Evolutionary conservation across 495 filamentous ascomycete genomes (phyloP).

Genomic region (Lepraria neglecta): DNA sequence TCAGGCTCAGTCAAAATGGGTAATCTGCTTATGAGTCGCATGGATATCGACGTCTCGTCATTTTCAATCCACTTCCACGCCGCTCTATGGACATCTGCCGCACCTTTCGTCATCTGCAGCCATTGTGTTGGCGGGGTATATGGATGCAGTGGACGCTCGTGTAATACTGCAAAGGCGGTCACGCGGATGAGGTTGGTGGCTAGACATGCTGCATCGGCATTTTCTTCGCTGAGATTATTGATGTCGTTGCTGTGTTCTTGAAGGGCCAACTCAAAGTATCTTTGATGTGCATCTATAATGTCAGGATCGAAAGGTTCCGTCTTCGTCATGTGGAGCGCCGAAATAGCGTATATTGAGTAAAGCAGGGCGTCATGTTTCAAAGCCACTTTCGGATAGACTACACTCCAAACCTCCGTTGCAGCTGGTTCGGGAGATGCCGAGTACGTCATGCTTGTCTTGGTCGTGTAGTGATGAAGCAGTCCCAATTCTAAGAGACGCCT

Average conservation of each 20-base stretch:
- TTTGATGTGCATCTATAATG: conserved; percentile 28
- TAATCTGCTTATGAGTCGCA: conserved; percentile 23
- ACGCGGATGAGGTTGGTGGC: conserved; percentile 26
- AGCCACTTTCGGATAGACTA: conserved; percentile 29
- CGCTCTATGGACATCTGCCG: conserved; percentile 24
- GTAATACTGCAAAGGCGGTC: conserved; percentile 30
- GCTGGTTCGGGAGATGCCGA: conserved; percentile 15
- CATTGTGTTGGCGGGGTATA: conserved; percentile 38
- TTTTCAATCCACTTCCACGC: conserved; percentile 25
- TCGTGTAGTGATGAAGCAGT: conserved; percentile 35
- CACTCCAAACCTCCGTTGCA: conserved; percentile 26
- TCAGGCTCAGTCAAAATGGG: conserved; percentile 18
- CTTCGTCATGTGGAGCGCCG: conserved; percentile 31
- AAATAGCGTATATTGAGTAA: conserved; percentile 33
- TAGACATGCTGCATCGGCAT: conserved; percentile 36
- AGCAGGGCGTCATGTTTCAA: conserved; percentile 35
- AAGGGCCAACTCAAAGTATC: conserved; percentile 34
- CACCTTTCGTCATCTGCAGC: conserved; percentile 28
- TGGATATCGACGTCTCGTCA: conserved; percentile 22
- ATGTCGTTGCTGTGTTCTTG: conserved; percentile 35
- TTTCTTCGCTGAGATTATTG: conserved; percentile 28
- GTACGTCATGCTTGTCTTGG: conserved; percentile 23
- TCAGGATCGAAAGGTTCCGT: conserved; percentile 16
- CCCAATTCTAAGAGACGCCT: conserved; percentile 35
- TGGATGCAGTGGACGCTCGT: conserved; percentile 30